Percentiles rank a stretch among this genome's conserved stretches.
Conservation (phyloP, 495 filamentous ascomycete genomes). For the Lepraria neglecta region DNA sequence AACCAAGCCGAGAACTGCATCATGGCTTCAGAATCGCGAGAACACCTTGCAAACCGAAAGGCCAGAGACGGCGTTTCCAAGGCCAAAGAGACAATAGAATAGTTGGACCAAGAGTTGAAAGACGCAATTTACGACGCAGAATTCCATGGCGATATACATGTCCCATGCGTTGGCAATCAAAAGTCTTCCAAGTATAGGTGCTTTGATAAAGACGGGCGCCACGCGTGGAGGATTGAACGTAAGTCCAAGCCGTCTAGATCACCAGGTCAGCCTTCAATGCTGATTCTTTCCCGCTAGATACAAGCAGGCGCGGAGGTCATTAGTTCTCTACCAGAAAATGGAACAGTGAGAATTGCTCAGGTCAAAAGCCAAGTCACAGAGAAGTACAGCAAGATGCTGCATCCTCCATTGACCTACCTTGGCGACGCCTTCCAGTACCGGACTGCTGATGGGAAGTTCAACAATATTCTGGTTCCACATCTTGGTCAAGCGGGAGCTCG, state of each 20-base stretch:
- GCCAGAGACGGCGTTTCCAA: neutral
- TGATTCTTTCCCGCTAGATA: neutral
- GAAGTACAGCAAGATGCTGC: slow-evolving; percentile 18
- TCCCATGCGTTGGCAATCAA: neutral
- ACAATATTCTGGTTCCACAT: slow-evolving; percentile 34
- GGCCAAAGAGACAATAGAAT: neutral
- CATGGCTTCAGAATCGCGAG: slow-evolving; percentile 5
- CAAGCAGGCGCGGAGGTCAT: slow-evolving; percentile 17
- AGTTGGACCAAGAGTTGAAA: slow-evolving; percentile 6
- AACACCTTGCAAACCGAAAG: slow-evolving; percentile 2
- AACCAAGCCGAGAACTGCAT: neutral
- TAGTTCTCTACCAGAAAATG: slow-evolving; percentile 17
- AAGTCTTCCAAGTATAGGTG: slow-evolving; percentile 8
- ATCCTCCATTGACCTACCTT: slow-evolving; percentile 21
- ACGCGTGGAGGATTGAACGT: slow-evolving; percentile 11
- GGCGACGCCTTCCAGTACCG: slow-evolving; percentile 33
- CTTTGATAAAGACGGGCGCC: slow-evolving; percentile 4
- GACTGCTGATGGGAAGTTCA: slow-evolving; percentile 35
- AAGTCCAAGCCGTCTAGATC: neutral
- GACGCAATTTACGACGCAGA: slow-evolving; percentile 3
- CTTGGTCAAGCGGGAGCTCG: slow-evolving; percentile 43
- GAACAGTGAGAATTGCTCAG: slow-evolving; percentile 1
- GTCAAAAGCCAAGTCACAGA: slow-evolving; percentile 16
- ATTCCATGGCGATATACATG: slow-evolving; percentile 20
- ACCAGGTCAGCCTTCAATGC: too few relatives aligned